Base-by-base conservation (phyloP, 805 yeast species). In the Nadsonia fulvescens region DNA sequence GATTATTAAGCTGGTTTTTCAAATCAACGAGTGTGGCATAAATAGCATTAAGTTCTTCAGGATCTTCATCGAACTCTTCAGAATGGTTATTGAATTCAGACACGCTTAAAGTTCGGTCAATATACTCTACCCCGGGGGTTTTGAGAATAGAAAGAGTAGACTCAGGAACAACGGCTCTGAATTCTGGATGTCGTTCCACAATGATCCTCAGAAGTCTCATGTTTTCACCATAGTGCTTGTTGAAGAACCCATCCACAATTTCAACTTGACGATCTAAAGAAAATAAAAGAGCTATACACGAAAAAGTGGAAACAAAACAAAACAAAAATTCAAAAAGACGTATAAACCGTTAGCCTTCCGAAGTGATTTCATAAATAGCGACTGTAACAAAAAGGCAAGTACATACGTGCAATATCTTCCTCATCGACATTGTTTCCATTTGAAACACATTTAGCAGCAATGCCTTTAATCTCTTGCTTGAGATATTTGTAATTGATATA, bases 401-500 rank as follows among this genome's bases (percentile, higher is more conserved):
- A n/a, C 57, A 0, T 50, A 54, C n/a, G 51, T 30, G 38, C 58
- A 43, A 33, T 43, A 24, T 53, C 58, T 13, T 36, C 35, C 31
- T 27, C 32, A 5, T 20, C 37, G 1, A 26, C 37, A 5, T 24
- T 30, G 14, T 32, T 28, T 20, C 27, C 30, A 18, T 16, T 21
- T 20, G 18, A 28, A 28, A 27, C 20, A 13, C 27, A 27, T 4
- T 36, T 36, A 16, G 59, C 63, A 13, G 78, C 37, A 22, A 34
- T 64, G 21, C 58, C 61, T 46, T 78, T 78, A 51, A 86, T 77
- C 39, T 68, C 66, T 42, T 75, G 71, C 54, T 86, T 86, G 38
- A 86, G 58, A 25, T 63, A 67, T 47, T 82, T 86, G 52, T 86
- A 86, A 52, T 79, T 76, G 60, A 86, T 65, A 43, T 86, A 86